Base-by-base conservation (phyloP, 1,139 yeast species). In the Blastobotrys apis region DNA sequence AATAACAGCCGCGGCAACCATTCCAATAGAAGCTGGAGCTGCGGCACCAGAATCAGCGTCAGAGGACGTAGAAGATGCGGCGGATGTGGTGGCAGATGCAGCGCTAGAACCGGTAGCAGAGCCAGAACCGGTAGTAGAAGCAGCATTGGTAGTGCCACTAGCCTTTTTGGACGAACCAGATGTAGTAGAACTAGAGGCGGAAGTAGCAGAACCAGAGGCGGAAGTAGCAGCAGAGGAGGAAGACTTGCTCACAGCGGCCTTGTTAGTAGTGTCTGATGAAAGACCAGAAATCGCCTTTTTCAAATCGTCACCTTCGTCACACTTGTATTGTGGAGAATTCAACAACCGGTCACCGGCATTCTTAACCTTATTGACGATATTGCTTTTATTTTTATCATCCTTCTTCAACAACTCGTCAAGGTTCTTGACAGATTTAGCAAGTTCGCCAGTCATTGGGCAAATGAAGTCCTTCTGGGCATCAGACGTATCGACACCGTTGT, bases 371-470 rank as follows among this genome's bases (percentile, higher is more conserved):
- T n/a, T 16, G 15, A 25, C 21, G n/a, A 41, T 23, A 12, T 23
- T 12, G 29, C 36, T 31, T 2, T 23, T 25, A 10, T 17, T 36
- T n/a, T 25, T 26, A n/a, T 23, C 20, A 13, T 20, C 15, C 19
- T 21, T 32, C 21, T 21, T 35, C 17, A 39, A n/a, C 20, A 39
- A n/a, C 10, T 19, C 26, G 21, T 23, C 19, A n/a, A 43, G 31
- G 20, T 37, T 20, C 20, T 33, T 26, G 13, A 38, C 25, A 5
- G 44, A 12, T n/a, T 25, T 29, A 9, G 44, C 37, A 16, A 44
- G 30, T 17, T 31, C 27, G 19, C 41, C 44, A n/a, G 44, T 40
- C 41, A 40, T 27, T 36, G 47, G 47, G 36, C 44, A 44, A 13
- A 36, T 25, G 31, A 31, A 44, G 9, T 37, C 20, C 13, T 22